Evolutionary conservation across 2,329 filamentous ascomycete genomes (phyloP).

Genomic region (Paecilomyces niveus): DNA sequence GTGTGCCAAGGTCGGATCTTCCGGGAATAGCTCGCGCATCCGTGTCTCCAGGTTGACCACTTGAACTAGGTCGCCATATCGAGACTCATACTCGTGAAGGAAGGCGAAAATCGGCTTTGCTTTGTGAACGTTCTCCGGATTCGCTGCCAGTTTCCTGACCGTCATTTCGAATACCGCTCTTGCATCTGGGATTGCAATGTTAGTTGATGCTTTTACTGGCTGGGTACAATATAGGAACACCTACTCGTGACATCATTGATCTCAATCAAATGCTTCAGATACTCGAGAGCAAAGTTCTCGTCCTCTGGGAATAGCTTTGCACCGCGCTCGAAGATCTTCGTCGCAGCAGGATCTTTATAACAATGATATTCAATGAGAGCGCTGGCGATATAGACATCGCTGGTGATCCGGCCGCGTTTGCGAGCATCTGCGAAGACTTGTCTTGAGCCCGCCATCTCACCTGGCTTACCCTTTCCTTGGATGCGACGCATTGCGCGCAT

Average conservation of each 20-base stretch:
- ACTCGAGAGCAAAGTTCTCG: slow-evolving; percentile 87
- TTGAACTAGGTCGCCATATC: slow-evolving; percentile 86
- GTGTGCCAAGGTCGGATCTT: slow-evolving; percentile 67
- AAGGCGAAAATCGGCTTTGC: slow-evolving; percentile 82
- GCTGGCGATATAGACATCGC: slow-evolving; percentile 89
- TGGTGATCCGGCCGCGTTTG: slow-evolving; percentile 77
- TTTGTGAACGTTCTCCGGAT: slow-evolving; percentile 65
- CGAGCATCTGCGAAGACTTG: slow-evolving; percentile 86
- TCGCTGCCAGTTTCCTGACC: slow-evolving; percentile 71
- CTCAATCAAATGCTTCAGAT: slow-evolving; percentile 87
- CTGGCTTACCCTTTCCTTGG: slow-evolving; percentile 72
- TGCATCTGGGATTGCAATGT: slow-evolving; percentile 59
- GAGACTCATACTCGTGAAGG: slow-evolving; percentile 91
- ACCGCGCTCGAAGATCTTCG: slow-evolving; percentile 92
- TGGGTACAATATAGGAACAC: slow-evolving; percentile 26
- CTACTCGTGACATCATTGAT: slow-evolving; percentile 90
- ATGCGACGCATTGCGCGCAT: slow-evolving; percentile 91
- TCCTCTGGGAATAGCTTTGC: slow-evolving; percentile 91
- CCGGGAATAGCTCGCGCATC: slow-evolving; percentile 89
- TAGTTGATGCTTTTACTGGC: slow-evolving; percentile 8
- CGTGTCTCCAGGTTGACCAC: slow-evolving; percentile 85
- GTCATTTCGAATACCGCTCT: slow-evolving; percentile 94
- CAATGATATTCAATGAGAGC: slow-evolving; percentile 92
- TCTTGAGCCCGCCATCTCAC: slow-evolving; percentile 65
- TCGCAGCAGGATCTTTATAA: slow-evolving; percentile 87